Percentiles rank a stretch among this genome's conserved stretches.
These are phyloP conservation scores for Paecilomyces dactylethromorphus DNA, from an alignment of 2,329 filamentous ascomycete genomes.

Conservation along the genomic window DNA sequence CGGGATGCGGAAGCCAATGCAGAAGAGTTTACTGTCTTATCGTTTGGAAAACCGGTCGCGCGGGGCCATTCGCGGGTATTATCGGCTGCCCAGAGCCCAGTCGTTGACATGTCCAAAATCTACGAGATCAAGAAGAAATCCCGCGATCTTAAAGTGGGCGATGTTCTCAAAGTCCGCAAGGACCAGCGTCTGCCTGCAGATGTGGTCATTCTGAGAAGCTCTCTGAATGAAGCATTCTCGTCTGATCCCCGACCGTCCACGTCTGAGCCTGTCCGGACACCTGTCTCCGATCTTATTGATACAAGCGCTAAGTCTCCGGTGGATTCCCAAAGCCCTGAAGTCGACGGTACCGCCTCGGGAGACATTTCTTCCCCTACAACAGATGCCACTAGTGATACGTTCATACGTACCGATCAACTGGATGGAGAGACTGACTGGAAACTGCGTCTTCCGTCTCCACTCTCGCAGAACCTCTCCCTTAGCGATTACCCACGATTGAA, in stretches of 20 bases:
- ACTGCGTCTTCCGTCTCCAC: conserved; percentile 73
- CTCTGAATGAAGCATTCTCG: conserved; percentile 49
- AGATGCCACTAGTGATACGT: conserved; percentile 66
- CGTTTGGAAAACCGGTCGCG: conserved; percentile 50
- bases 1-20: conserved; percentile 93
- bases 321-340: conserved; percentile 6
- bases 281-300: conserved; percentile 20
- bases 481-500: conserved; percentile 61
- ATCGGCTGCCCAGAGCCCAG: not conserved
- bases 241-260: conserved; percentile 19
- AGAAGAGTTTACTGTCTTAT: conserved; percentile 74
- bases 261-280: conserved; percentile 19
- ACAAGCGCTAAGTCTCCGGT: conserved; percentile 12
- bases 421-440: conserved; percentile 99
- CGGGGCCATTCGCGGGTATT: conserved; percentile 6
- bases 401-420: conserved; percentile 93
- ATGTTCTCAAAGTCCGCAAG: conserved; percentile 87
- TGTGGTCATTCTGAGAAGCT: conserved; percentile 84
- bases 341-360: conserved; percentile 9
- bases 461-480: conserved; percentile 72
- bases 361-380: conserved; percentile 29
- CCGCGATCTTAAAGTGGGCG: conserved; percentile 83
- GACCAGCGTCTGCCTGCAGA: conserved; percentile 92
- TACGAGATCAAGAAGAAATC: conserved; percentile 73
- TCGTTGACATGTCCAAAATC: conserved; percentile 28